Conservation (phyloP, 75 land plant species). For the Sequoia sempervirens region DNA sequence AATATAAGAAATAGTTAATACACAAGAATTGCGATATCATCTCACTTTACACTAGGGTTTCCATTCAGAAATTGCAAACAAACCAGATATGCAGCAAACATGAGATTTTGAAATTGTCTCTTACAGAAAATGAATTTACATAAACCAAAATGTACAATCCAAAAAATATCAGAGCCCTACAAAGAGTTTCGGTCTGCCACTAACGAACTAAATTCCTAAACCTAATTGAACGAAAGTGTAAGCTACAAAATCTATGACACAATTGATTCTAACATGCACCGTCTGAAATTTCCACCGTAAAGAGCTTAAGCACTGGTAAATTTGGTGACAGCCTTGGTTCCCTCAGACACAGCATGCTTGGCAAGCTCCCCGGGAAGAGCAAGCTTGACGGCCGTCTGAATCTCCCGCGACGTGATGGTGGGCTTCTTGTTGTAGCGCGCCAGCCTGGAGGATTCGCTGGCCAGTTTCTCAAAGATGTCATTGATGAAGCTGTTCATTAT, state of each 20-base stretch:
- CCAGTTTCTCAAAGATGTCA: constrained; percentile 19
- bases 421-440: constrained; percentile 21
- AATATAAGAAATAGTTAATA: too few relatives aligned
- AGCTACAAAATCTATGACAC: background rate
- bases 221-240: background rate
- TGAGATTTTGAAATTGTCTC: too few relatives aligned
- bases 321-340: constrained; percentile 25
- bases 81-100: too few relatives aligned
- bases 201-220: background rate
- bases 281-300: background rate
- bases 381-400: constrained; percentile 23
- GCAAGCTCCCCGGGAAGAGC: constrained; percentile 27
- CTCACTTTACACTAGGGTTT: too few relatives aligned
- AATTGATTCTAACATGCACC: background rate
- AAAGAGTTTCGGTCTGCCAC: background rate
- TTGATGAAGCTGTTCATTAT: constrained; percentile 12
- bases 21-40: too few relatives aligned
- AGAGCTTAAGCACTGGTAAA: constrained; percentile 12
- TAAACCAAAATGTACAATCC: background rate
- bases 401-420: constrained; percentile 18
- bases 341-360: constrained; percentile 28
- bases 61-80: too few relatives aligned
- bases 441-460: constrained; percentile 16
- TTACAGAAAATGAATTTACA: too few relatives aligned
- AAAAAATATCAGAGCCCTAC: background rate